Evolutionary conservation across 2,329 filamentous ascomycete species (phyloP), one percentile per base, ranked within the genome.

Genomic region (Pseudogymnoascus pannorum): DNA sequence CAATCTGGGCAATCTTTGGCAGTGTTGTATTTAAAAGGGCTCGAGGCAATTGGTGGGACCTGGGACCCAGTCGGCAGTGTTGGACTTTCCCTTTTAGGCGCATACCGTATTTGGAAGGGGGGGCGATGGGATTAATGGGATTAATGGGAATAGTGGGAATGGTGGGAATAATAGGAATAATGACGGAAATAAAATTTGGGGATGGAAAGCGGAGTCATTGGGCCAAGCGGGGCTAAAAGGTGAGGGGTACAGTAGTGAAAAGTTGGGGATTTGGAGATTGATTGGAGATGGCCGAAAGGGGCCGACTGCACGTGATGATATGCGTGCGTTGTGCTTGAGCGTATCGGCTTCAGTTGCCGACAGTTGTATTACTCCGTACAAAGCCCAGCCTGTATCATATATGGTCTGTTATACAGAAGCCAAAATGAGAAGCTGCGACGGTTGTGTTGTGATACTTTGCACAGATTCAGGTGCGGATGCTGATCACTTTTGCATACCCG

Each of bases 211-310:
- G 42, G 42, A 48, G 42, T 48, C 22, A 22, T 48, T 20, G 42
- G 42, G 22, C 42, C 42, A 22, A 26, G 42, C 42, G 42, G 42
- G 42, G 42, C 42, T 22, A 48, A 48, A 16, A 48, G 20, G 20
- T n/a, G 42, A 48, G 42, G 42, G 42, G 42, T 20, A 48, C 2
- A 7, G 20, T 11, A 6, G 26, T 7, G n/a, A 14, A 14, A 48
- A 48, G 42, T 48, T 48, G 42, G 42, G 42, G 42, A 48, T 48
- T 48, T 48, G 42, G 42, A 48, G 42, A 48, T 26, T 44, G 40
- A 24, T 44, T 48, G 22, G 42, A 26, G 42, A 48, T 12, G 22
- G 26, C 22, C 14, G 5, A n/a, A 24, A 24, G 22, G 12, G 42
- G 18, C 42, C 1, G 20, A n/a, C 20, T 1, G 7, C 42, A 48